These are phyloP conservation scores for Lachnellula willkommii DNA, from an alignment of 2,329 filamentous ascomycete species.

Conservation along the genomic window DNA sequence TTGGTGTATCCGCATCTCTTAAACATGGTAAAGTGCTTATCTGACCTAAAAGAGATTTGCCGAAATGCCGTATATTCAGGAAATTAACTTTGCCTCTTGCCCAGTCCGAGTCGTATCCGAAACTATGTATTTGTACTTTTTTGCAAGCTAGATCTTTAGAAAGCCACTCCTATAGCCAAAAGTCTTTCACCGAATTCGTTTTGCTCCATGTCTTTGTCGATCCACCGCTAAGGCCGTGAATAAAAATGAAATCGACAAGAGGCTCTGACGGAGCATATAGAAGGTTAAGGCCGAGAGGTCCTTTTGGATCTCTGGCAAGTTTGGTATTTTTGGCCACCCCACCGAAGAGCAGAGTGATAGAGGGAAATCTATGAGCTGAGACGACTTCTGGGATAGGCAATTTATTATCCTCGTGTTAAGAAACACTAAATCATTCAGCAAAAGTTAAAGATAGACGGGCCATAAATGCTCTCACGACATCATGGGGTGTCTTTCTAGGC, in stretches of 20 bases:
- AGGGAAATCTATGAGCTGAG: no score
- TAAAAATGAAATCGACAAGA: slow-evolving; percentile 37
- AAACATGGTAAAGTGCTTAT: slow-evolving; percentile 19
- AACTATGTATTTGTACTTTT: slow-evolving; percentile 31
- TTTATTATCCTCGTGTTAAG: no score
- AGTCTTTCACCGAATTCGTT: slow-evolving; percentile 17
- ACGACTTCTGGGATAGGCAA: no score
- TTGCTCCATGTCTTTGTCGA: slow-evolving; percentile 34
- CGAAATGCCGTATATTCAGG: slow-evolving; percentile 30
- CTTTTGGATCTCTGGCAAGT: slow-evolving; percentile 1
- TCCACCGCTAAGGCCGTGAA: slow-evolving; percentile 37
- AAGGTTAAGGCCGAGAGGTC: slow-evolving; percentile 11
- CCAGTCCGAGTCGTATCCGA: slow-evolving; percentile 36
- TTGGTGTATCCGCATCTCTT: slow-evolving; percentile 29
- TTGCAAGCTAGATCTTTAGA: slow-evolving; percentile 29
- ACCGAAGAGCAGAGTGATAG: background rate
- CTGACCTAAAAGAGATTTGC: slow-evolving; percentile 27
- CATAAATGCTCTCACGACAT: background rate
- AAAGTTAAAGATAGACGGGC: no score
- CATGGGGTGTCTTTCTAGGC: background rate
- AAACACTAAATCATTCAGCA: no score
- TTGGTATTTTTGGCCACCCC: background rate
- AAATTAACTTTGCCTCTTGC: slow-evolving; percentile 5
- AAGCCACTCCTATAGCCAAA: slow-evolving; percentile 35
- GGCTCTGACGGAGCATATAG: slow-evolving; percentile 21